Evolutionary conservation across 768 basidiomycete genomes (phyloP), one percentile per base, ranked within the genome.

Genomic region (Amanita fuliginea): DNA sequence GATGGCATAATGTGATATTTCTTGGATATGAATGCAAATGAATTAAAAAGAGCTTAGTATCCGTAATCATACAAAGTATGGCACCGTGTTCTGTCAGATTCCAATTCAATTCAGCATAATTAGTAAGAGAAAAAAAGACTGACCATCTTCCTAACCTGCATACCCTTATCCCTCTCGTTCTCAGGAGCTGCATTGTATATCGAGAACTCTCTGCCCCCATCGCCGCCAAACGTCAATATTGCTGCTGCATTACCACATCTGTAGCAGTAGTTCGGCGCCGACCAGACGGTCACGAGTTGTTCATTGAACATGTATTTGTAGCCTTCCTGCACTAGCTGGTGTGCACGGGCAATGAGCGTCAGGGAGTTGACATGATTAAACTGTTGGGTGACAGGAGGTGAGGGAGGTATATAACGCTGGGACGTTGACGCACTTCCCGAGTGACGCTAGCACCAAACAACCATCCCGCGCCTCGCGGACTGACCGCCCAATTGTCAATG

Each of bases 231-330:
- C 1, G 86, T 91, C 70, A 98, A 75, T 55, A 98, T 90, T 28
- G 84, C 84, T 0, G 94, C 94, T 67, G 89, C 73, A 55, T 98
- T 98, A 13, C 94, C 91, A 59, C 90, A 90, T 26, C 71, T 64
- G 53, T 75, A 77, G 53, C 74, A 93, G 61, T 91, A 91, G 59
- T 91, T 94, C 26, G 89, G 88, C 44, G 91, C 91, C 4, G 81
- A 83, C 91, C 91, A 95, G 8, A 95, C 91, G 0, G 91, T 95
- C 10, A 93, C 91, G 16, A 95, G 86, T 54, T 83, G 75, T 53
- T 84, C 78, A 60, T 96, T 88, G 57, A 97, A 96, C 95, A 97
- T 95, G 62, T 93, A 84, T 68, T 97, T 98, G 69, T 78, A 93
- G 1, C 92, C 91, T 64, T 94, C 91, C 64, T 94, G 91, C 1